These are phyloP conservation scores for Neofusicoccum parvum DNA, from an alignment of 2,329 filamentous ascomycete species.

Conservation along the genomic window DNA sequence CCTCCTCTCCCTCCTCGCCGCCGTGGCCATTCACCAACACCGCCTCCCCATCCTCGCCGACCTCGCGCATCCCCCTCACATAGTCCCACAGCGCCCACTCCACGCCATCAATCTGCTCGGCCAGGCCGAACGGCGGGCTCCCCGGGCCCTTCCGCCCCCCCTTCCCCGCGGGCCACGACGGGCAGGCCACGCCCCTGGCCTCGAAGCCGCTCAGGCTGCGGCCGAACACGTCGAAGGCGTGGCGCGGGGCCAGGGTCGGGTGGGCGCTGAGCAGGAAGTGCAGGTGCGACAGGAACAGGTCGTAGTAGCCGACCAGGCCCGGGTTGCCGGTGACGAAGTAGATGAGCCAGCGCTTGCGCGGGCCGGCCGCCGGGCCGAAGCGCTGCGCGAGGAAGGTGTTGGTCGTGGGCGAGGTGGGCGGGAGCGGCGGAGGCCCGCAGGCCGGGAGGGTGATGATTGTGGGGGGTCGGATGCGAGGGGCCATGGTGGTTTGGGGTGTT, in stretches of 20 bases:
- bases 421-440: background rate
- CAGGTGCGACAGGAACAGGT: slow-evolving; percentile 64
- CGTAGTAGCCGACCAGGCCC: slow-evolving; percentile 74
- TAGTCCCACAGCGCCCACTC: slow-evolving; percentile 46
- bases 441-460: slow-evolving; percentile 4
- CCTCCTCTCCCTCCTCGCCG: slow-evolving; percentile 20
- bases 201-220: slow-evolving; percentile 49
- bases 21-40: slow-evolving; percentile 22
- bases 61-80: slow-evolving; percentile 30
- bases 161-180: slow-evolving; percentile 4
- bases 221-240: slow-evolving; percentile 42
- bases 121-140: slow-evolving; percentile 45
- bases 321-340: slow-evolving; percentile 79
- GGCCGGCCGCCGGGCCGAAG: background rate
- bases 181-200: slow-evolving; percentile 29
- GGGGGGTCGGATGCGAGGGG: background rate
- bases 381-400: slow-evolving; percentile 6
- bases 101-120: slow-evolving; percentile 54
- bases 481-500: too few species aligned
- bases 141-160: background rate
- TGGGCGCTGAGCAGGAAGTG: slow-evolving; percentile 53
- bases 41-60: slow-evolving; percentile 35
- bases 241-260: slow-evolving; percentile 18
- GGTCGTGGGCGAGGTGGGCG: background rate
- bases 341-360: slow-evolving; percentile 52